These are phyloP conservation scores for Ambrosiella cleistominuta DNA, from an alignment of 2,329 filamentous ascomycete genomes.

Conservation along the genomic window DNA sequence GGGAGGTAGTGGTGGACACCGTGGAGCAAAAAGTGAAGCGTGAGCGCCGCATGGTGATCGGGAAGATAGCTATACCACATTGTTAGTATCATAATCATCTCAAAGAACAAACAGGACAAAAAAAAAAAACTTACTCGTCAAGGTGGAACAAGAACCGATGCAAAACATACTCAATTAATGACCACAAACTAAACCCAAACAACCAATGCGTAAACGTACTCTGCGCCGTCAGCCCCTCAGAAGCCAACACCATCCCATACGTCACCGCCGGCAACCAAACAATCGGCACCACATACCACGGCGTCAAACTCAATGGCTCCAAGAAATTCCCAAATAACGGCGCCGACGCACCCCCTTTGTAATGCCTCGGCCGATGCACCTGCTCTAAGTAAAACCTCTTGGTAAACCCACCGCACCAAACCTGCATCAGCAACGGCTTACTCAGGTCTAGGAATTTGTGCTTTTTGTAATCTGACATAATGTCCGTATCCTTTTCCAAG, in stretches of 20 bases:
- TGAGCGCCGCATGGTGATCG: conserved; percentile 76
- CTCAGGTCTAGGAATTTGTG: conserved; percentile 90
- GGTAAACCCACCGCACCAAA: conserved; percentile 73
- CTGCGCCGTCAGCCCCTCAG: conserved; percentile 32
- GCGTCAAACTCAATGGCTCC: conserved; percentile 88
- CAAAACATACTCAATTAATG: conserved; percentile 70
- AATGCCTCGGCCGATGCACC: conserved; percentile 87
- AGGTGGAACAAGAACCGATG: conserved; percentile 90
- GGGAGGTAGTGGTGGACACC: conserved; percentile 96
- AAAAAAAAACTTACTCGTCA: conserved; percentile 55
- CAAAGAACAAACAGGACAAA: background rate
- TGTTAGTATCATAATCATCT: conserved; percentile 18
- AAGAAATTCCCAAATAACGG: conserved; percentile 95
- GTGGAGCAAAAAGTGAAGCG: conserved; percentile 81
- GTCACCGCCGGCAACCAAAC: conserved; percentile 68
- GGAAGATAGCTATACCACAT: conserved; percentile 51
- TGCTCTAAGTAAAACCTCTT: conserved; percentile 97
- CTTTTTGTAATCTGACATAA: conserved; percentile 56
- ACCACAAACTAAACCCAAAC: conserved; percentile 65
- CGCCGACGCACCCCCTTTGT: conserved; percentile 80
- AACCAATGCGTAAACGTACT: conserved; percentile 43
- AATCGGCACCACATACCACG: conserved; percentile 78
- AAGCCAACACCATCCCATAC: conserved; percentile 54
- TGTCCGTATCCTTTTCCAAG: conserved; percentile 69
- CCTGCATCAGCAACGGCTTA: conserved; percentile 67